These are phyloP conservation scores for Aspergillus haitiensis DNA, from an alignment of 495 filamentous ascomycete species.

Conservation along the genomic window DNA sequence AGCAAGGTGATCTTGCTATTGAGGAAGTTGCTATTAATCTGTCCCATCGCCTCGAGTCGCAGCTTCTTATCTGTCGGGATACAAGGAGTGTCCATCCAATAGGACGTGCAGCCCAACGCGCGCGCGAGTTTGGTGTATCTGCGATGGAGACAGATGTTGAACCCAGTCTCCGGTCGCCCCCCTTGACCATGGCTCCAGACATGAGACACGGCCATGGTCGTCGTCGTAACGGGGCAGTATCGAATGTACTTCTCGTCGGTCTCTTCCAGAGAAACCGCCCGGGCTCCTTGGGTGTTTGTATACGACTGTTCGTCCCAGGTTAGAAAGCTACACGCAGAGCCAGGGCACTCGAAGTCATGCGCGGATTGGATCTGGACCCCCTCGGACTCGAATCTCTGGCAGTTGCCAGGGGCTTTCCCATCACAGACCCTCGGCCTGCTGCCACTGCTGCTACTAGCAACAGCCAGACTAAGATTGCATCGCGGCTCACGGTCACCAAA, in stretches of 20 bases:
- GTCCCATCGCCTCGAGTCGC: slow-evolving; percentile 1
- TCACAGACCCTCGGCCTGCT: slow-evolving; percentile 5
- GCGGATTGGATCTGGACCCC: background rate
- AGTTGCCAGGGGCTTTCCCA: slow-evolving; percentile 10
- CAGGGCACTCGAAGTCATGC: slow-evolving; percentile 7
- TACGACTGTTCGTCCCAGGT: slow-evolving; percentile 11
- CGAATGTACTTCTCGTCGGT: slow-evolving; percentile 4
- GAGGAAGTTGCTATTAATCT: slow-evolving; percentile 6
- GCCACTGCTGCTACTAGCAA: background rate
- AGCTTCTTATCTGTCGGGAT: slow-evolving; percentile 1
- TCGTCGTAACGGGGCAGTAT: background rate
- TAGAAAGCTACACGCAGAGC: slow-evolving; percentile 6
- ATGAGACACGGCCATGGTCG: slow-evolving; percentile 11
- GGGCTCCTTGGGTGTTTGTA: background rate
- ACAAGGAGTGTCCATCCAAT: slow-evolving; percentile 16
- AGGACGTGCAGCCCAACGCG: slow-evolving; percentile 1
- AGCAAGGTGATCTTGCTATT: slow-evolving; percentile 9
- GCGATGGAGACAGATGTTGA: slow-evolving; percentile 11
- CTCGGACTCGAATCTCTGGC: slow-evolving; percentile 11
- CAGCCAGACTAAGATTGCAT: slow-evolving; percentile 5
- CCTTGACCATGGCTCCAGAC: slow-evolving; percentile 14
- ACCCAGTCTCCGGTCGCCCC: slow-evolving; percentile 7
- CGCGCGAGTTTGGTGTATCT: slow-evolving; percentile 5
- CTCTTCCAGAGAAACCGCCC: slow-evolving; percentile 1
- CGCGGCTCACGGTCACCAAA: slow-evolving; percentile 5